Percentiles rank a stretch among this genome's conserved stretches.
These are phyloP conservation scores for Colletotrichum gigasporum DNA, from an alignment of 2,329 filamentous ascomycete genomes.

Conservation along the genomic window DNA sequence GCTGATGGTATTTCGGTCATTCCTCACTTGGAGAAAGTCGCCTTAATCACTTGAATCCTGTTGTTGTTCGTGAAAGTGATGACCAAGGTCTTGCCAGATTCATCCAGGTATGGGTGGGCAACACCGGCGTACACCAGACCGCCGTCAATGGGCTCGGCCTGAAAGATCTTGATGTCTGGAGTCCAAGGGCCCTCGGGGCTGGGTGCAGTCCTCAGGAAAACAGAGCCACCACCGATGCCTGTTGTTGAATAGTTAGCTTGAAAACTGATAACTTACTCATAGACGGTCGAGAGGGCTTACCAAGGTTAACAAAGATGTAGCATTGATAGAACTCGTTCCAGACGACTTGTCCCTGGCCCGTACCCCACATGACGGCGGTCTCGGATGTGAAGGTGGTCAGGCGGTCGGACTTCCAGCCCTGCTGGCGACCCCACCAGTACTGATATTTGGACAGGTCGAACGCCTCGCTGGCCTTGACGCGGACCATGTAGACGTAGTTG, in stretches of 20 bases:
- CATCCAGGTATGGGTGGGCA: slow-evolving; percentile 48
- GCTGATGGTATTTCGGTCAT: too few relatives aligned
- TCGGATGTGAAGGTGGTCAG: slow-evolving; percentile 43
- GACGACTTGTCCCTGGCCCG: slow-evolving; percentile 48
- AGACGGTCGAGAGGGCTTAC: neutral
- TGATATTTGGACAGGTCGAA: slow-evolving; percentile 49
- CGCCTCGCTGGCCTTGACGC: slow-evolving; percentile 44
- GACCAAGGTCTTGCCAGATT: slow-evolving; percentile 44
- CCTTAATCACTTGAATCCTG: slow-evolving; percentile 47
- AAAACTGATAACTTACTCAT: too few relatives aligned
- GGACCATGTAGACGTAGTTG: slow-evolving; percentile 46
- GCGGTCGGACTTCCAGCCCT: slow-evolving; percentile 46
- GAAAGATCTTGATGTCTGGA: slow-evolving; percentile 45
- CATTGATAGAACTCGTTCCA: slow-evolving; percentile 45
- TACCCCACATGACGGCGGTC: slow-evolving; percentile 49
- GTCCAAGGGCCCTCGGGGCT: slow-evolving; percentile 48
- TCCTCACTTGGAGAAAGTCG: slow-evolving; percentile 35
- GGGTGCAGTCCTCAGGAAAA: slow-evolving; percentile 38
- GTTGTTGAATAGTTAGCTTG: neutral
- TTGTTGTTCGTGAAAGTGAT: slow-evolving; percentile 52
- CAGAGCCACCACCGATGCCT: slow-evolving; percentile 17
- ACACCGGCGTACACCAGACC: slow-evolving; percentile 48
- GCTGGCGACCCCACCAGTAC: slow-evolving; percentile 50
- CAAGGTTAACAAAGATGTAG: slow-evolving; percentile 47
- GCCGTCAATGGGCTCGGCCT: slow-evolving; percentile 42